These are phyloP conservation scores for Peronospora farinosa DNA, from an alignment of 352 stramenopile genomes.

Conservation along the genomic window DNA sequence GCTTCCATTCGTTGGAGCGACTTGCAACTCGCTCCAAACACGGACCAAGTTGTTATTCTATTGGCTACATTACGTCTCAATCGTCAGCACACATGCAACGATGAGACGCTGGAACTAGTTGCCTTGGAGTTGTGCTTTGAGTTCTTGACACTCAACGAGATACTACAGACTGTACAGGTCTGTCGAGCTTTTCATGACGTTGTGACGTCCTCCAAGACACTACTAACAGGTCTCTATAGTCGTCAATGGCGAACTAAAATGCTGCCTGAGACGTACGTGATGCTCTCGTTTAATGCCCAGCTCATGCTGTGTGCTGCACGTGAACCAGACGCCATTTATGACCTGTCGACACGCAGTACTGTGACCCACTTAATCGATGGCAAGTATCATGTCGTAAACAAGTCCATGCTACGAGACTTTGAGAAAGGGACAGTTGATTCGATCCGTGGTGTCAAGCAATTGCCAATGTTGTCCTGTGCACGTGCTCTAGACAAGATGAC, in stretches of 20 bases:
- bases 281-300: slow-evolving; percentile 38
- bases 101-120: slow-evolving; percentile 32
- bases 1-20: slow-evolving; percentile 63
- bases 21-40: slow-evolving; percentile 37
- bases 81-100: slow-evolving; percentile 15
- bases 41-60: slow-evolving; percentile 9
- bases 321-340: slow-evolving; percentile 23
- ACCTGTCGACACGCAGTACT: slow-evolving; percentile 56
- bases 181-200: slow-evolving; percentile 59
- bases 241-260: slow-evolving; percentile 42
- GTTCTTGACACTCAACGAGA: slow-evolving; percentile 53
- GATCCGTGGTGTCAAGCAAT: slow-evolving; percentile 42
- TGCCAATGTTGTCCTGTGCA: slow-evolving; percentile 53
- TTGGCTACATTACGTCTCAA: slow-evolving; percentile 17
- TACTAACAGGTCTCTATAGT: slow-evolving; percentile 55
- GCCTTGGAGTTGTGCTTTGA: slow-evolving; percentile 69
- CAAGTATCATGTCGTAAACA: slow-evolving; percentile 59
- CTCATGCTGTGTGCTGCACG: slow-evolving; percentile 41
- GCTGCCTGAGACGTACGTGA: slow-evolving; percentile 34
- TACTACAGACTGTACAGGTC: slow-evolving; percentile 38
- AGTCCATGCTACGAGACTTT: slow-evolving; percentile 81
- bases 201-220: slow-evolving; percentile 32
- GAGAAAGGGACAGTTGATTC: slow-evolving; percentile 64
- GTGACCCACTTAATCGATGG: slow-evolving; percentile 35
- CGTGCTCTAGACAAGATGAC: slow-evolving; percentile 37